Evolutionary conservation across 768 basidiomycete genomes (phyloP).

Genomic region (Amanita fuliginea): DNA sequence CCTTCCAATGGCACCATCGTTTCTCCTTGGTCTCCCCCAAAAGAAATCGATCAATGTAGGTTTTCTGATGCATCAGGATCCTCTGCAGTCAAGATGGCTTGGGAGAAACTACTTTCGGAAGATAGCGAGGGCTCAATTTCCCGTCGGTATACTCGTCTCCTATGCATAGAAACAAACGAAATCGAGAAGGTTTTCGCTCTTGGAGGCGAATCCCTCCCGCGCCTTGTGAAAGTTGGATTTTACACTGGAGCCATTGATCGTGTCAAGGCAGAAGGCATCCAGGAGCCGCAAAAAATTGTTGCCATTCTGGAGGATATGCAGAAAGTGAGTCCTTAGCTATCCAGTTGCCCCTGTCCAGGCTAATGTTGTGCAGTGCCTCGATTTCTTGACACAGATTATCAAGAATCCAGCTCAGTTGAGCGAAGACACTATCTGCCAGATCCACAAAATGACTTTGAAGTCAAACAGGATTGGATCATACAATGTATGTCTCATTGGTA

Average conservation of each 20-base stretch:
- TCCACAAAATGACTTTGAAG: neutral
- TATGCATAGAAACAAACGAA: neutral
- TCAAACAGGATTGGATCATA: neutral
- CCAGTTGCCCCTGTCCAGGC: neutral
- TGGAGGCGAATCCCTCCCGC: neutral
- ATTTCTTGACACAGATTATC: neutral
- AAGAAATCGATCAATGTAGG: neutral
- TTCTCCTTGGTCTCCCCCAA: neutral
- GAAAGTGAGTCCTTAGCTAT: neutral
- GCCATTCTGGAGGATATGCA: neutral
- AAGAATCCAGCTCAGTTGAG: neutral
- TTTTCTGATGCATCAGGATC: neutral
- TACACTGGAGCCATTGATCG: neutral
- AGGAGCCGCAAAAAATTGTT: constrained; percentile 1
- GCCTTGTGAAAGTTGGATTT: neutral
- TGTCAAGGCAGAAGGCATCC: neutral
- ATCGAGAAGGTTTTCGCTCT: neutral
- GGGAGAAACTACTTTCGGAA: neutral
- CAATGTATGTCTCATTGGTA: neutral
- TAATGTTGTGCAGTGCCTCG: neutral
- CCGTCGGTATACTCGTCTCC: neutral
- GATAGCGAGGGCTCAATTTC: neutral
- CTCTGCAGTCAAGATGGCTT: neutral
- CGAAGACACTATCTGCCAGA: neutral
- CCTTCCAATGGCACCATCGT: neutral